Evolutionary conservation across 768 basidiomycete species (phyloP).

Genomic region (Kwoniella bestiolae): DNA sequence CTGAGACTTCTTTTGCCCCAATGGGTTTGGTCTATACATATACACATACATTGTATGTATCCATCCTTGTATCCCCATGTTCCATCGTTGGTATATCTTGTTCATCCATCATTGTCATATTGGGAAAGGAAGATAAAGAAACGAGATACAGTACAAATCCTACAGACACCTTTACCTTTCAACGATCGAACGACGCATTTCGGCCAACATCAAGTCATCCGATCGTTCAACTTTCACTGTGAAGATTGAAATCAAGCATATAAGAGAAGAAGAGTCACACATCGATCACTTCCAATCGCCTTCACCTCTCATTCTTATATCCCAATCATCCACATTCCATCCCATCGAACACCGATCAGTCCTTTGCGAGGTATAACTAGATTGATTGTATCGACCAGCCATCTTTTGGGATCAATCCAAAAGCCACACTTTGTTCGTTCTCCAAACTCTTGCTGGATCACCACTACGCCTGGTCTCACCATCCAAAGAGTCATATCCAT

Average conservation of each 20-base stretch:
- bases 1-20: neutral
- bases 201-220: neutral
- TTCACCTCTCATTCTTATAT: neutral
- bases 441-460: neutral
- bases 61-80: neutral
- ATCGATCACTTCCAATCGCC: neutral
- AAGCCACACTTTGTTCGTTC: slow-evolving; percentile 2
- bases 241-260: neutral
- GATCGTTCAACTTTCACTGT: neutral
- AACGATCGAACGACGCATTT: neutral
- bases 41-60: neutral
- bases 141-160: neutral
- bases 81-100: neutral
- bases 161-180: slow-evolving; percentile 1
- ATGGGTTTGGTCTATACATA: neutral
- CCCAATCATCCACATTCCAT: neutral
- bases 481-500: slow-evolving; percentile 10
- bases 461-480: neutral
- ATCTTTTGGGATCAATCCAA: neutral
- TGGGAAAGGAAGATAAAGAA: neutral
- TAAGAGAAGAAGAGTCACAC: neutral
- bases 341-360: neutral
- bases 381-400: neutral
- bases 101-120: neutral
- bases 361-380: slow-evolving; percentile 6